Base-by-base conservation (phyloP, 192 early-diverging fungal species). In the Entomortierella lignicola region DNA sequence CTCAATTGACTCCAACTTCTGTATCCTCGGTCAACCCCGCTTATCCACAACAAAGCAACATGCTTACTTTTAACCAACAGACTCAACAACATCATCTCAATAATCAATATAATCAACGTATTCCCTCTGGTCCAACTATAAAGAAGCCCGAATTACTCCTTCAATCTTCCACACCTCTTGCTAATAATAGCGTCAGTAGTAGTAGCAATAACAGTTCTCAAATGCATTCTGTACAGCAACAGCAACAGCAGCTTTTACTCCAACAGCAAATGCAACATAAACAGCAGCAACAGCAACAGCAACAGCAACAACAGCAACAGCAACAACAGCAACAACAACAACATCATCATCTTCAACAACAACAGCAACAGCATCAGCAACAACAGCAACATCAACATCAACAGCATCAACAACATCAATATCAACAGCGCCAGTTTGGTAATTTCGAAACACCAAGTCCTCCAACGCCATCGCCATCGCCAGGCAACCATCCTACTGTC, bases 401-500 rank as follows among this genome's bases (percentile, higher is more conserved):
- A 3, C 51, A 55, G 0, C 69, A 61, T 18, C 68, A 69, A 15
- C 74, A 77, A 32, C 74, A 60, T 27, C 53, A 55, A 5, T 43
- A 61, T 11, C 62, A 62, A 29, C 71, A 59, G 12, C 62, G 56
- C 2, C 71, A 52, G 48, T 71, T 71, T 56, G 61, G 61, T 12
- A 72, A 51, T 55, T 72, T 72, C 48, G 70, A 72, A 32, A 72
- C 70, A 10, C 55, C 70, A 8, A 72, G 70, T 50, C 70, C 44
- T 47, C 44, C 44, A n/a, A 74, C 72, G 13, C 72, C 72, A 15
- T 74, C 72, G 1, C 75, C 75, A 20, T 79, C 75, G 25, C 75
- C 75, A 44, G 75, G 75, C n/a, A 69, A 79, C 61, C 75, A 79
- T 41, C 75, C 75, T 20, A 79, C 75, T 32, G 67, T 79, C 55